phyloP scores from a whole-genome alignment of 805 yeast genomes.

The Candida dendrica region DNA sequence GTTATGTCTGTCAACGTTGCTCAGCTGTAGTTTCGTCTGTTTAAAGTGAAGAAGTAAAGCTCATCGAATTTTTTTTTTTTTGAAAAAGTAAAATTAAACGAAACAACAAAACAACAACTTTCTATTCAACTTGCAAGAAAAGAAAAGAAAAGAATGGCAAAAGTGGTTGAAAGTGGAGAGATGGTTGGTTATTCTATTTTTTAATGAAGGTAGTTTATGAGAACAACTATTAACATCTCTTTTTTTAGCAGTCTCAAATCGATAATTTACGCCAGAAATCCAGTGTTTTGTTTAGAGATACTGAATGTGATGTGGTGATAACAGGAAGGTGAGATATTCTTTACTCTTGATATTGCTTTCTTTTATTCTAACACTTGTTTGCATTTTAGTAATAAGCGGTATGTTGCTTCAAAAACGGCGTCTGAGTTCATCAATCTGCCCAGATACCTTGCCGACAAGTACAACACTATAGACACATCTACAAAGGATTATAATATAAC shows the following conservation, averaged over 20 bases:
- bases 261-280: neutral
- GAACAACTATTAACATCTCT: neutral
- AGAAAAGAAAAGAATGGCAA: neutral
- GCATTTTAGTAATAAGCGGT: neutral
- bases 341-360: too few species aligned
- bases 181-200: too few species aligned
- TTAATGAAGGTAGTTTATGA: neutral
- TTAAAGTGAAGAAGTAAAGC: neutral
- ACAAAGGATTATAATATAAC: neutral
- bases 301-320: neutral
- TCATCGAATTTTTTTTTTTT: too few species aligned
- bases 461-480: neutral
- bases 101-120: too few species aligned
- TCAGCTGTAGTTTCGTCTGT: neutral
- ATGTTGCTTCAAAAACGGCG: neutral
- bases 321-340: neutral
- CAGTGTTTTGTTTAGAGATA: neutral
- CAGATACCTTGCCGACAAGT: neutral
- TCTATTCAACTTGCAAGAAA: neutral
- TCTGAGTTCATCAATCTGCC: neutral
- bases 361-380: neutral
- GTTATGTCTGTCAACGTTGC: too few species aligned
- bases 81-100: too few species aligned
- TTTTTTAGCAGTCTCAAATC: neutral
- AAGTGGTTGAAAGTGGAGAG: neutral